Evolutionary conservation across 2,329 filamentous ascomycete genomes (phyloP).

Genomic region (Myriangium duriaei): DNA sequence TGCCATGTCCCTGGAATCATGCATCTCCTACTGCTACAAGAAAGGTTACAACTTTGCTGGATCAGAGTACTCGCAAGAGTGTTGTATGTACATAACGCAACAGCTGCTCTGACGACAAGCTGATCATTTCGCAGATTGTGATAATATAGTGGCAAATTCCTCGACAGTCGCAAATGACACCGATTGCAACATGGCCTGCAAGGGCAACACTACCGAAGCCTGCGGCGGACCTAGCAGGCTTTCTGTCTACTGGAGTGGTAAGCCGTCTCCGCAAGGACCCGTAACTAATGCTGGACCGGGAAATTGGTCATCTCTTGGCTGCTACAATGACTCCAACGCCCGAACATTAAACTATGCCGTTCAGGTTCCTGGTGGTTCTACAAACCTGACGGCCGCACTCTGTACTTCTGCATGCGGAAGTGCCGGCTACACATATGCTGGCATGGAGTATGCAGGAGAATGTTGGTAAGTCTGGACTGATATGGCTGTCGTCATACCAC

Average conservation of each 20-base stretch:
- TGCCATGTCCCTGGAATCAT: not conserved
- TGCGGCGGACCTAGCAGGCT: conserved; percentile 20
- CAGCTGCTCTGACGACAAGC: too few relatives aligned
- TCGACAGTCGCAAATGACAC: not conserved
- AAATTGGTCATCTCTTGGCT: not conserved
- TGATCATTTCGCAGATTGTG: not conserved
- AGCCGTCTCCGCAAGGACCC: not conserved
- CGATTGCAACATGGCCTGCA: conserved; percentile 18
- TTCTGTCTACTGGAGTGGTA: conserved; percentile 15
- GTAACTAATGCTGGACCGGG: not conserved
- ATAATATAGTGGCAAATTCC: not conserved
- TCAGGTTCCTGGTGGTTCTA: not conserved
- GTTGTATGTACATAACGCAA: too few relatives aligned
- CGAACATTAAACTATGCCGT: not conserved
- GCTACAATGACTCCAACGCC: not conserved
- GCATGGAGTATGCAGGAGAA: conserved; percentile 20
- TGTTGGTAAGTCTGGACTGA: conserved; percentile 22
- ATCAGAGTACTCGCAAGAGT: conserved; percentile 7
- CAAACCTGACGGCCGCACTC: conserved; percentile 17
- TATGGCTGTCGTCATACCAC: too few relatives aligned
- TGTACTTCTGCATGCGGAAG: conserved; percentile 21
- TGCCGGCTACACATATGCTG: conserved; percentile 23
- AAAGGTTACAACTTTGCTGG: conserved; percentile 16
- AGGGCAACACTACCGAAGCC: conserved; percentile 15
- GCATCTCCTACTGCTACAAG: not conserved